Evolutionary conservation across 768 basidiomycete genomes (phyloP), one percentile per base, ranked within the genome.

Genomic region (Calvatia gigantea): DNA sequence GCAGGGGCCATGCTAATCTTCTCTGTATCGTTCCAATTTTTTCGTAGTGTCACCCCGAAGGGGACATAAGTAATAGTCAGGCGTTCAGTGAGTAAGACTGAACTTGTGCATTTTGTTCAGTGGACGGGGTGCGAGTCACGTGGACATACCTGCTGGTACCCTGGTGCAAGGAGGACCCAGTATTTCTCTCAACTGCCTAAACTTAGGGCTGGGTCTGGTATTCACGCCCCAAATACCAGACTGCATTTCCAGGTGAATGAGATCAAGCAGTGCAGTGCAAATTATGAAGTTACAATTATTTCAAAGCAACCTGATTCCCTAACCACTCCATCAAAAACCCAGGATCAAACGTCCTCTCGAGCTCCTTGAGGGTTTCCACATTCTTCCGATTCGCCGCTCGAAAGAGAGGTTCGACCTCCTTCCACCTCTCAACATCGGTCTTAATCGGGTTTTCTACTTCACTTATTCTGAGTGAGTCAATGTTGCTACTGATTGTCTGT

Each of bases 1-100:
- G 94, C 94, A 96, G 94, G 94, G 94, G 93, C 94, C 91, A 96
- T 96, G 94, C 94, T 95, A 94, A 96, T 94, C 94, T 95, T 95
- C 94, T 96, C 93, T 94, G 93, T 94, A 95, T 94, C 89, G 91
- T 94, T 94, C 90, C 92, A 93, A 94, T 89, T 91, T 93, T 94
- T 89, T 88, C 87, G 85, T 91, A 87, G n/a, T 89, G 89, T 85
- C 87, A 87, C 89, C 85, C 86, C 85, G 85, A 87, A 88, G 85
- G 85, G 86, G 85, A 85, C 85, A 83, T 19, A 7, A 44, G 46
- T n/a, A n/a, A n/a, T n/a, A n/a, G n/a, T n/a, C n/a, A n/a, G n/a
- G n/a, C n/a, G n/a, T n/a, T n/a, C n/a, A n/a, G n/a, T n/a, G n/a
- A n/a, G n/a, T n/a, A n/a, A n/a, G n/a, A n/a, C n/a, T n/a, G n/a